Evolutionary conservation across 305 asterid species (phyloP).

Genomic region (Fraxinus ornus): DNA sequence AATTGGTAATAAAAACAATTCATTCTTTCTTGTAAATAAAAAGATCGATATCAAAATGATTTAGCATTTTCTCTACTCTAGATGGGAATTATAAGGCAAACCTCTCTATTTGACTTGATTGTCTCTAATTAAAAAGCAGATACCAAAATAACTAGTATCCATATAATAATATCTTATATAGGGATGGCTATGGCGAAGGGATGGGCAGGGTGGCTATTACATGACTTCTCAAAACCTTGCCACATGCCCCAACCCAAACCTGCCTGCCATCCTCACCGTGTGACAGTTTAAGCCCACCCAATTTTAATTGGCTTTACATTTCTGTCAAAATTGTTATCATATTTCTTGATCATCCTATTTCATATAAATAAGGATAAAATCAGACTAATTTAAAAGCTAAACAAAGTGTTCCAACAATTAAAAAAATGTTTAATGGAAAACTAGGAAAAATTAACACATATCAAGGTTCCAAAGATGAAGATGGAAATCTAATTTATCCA

Average conservation of each 20-base stretch:
- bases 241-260: not conserved
- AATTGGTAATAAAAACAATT: slow-evolving; percentile 18
- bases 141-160: slow-evolving; percentile 9
- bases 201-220: not conserved
- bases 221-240: not conserved
- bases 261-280: not conserved
- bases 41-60: not conserved
- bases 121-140: slow-evolving; percentile 14
- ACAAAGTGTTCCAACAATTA: not conserved
- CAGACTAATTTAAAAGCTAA: not conserved
- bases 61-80: slow-evolving; percentile 8
- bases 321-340: not conserved
- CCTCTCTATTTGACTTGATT: slow-evolving; percentile 13
- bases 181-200: not conserved
- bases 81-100: slow-evolving; percentile 20
- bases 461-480: not conserved
- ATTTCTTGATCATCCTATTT: not conserved
- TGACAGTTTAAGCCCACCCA: not conserved
- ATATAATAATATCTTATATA: not conserved
- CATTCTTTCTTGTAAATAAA: slow-evolving; percentile 9
- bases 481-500: not conserved
- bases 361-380: not conserved
- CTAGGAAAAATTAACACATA: not conserved
- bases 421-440: not conserved
- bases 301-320: not conserved